These are phyloP conservation scores for Apostasia ramifera DNA, from an alignment of 106 monocot genomes.

Conservation along the genomic window DNA sequence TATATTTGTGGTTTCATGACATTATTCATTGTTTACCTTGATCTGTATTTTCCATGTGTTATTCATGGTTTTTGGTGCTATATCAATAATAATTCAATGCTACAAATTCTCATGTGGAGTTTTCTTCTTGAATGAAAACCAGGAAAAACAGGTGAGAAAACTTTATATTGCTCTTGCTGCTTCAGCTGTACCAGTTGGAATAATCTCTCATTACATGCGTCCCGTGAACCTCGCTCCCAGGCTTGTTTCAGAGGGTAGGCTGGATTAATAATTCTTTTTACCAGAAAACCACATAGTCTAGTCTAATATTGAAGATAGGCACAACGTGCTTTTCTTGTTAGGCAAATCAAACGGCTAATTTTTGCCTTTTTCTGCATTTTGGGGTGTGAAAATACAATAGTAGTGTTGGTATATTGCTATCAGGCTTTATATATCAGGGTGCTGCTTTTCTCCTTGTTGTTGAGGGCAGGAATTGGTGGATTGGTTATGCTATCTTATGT, in stretches of 20 bases:
- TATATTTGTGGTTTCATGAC: no score
- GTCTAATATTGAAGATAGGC: background rate
- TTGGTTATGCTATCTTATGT: no score
- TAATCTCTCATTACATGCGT: slow-evolving; percentile 93
- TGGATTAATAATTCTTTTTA: background rate
- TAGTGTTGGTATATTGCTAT: background rate
- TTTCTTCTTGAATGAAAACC: slow-evolving; percentile 17
- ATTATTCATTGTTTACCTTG: background rate
- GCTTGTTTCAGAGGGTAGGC: slow-evolving; percentile 83
- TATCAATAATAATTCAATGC: background rate
- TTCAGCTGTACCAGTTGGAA: slow-evolving; percentile 70
- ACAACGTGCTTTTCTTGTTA: background rate
- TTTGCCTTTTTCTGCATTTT: background rate
- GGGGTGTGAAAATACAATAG: background rate
- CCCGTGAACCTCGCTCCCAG: slow-evolving; percentile 88
- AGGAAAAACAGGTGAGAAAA: slow-evolving; percentile 92
- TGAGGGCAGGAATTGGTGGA: no score
- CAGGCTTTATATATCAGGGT: background rate
- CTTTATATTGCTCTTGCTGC: slow-evolving; percentile 85
- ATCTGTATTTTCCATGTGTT: background rate
- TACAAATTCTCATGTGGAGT: background rate
- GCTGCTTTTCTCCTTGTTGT: background rate
- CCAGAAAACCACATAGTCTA: background rate
- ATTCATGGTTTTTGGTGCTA: background rate
- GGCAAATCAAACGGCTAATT: background rate